A percentile compares a stretch with the other conserved stretches of the same genome.
phyloP scores from a whole-genome alignment of 306 rosid species.

The Benincasa hispida region DNA sequence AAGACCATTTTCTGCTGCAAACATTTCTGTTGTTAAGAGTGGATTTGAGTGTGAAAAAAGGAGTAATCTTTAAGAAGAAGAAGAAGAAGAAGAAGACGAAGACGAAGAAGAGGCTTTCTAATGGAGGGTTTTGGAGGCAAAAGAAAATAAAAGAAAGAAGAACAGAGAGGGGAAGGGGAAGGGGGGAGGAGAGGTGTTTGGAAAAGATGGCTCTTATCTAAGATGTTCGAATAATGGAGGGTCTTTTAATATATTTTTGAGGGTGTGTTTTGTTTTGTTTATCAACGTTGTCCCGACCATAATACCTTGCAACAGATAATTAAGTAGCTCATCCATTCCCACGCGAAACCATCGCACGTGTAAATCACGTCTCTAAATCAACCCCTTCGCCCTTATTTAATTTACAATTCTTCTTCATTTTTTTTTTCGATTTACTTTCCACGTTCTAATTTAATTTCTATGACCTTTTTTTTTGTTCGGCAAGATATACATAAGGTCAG shows the following conservation, averaged over 20 bases:
- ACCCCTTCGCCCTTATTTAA: not conserved
- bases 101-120: not conserved
- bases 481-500: too few species aligned
- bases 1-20: constrained; percentile 86
- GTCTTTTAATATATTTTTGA: not conserved
- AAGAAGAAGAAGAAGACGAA: not conserved
- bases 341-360: not conserved
- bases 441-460: too few species aligned
- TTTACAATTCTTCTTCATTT: too few species aligned
- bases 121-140: not conserved
- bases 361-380: not conserved
- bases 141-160: too few species aligned
- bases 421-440: too few species aligned
- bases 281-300: constrained; percentile 16
- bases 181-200: not conserved
- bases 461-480: too few species aligned
- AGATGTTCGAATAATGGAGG: not conserved
- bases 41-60: not conserved
- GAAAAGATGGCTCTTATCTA: not conserved
- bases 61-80: not conserved
- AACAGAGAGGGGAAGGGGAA: too few species aligned
- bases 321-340: not conserved
- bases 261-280: not conserved
- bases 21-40: constrained; percentile 28
- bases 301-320: constrained; percentile 8